Percentiles rank a stretch among this genome's conserved stretches.
Evolutionary conservation across 73 alveolate genomes (phyloP).

Genomic region (Symbiodinium pilosum): DNA sequence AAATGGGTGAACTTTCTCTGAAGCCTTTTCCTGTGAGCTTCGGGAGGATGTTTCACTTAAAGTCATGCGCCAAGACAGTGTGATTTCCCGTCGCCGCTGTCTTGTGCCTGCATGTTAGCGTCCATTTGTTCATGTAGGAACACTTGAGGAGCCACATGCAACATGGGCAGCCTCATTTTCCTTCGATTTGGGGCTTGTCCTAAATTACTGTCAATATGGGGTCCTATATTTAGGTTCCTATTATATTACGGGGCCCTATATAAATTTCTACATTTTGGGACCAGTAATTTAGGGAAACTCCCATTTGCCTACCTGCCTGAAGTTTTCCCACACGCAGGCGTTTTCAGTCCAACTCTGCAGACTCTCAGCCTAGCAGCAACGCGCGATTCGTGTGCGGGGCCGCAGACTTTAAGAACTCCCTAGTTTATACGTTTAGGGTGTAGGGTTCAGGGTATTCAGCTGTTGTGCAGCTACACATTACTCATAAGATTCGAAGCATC

Average conservation of each 20-base stretch:
- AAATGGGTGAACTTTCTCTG: constrained; percentile 57
- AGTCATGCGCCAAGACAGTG: background rate
- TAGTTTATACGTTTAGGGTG: too few relatives aligned
- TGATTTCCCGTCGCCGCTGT: background rate
- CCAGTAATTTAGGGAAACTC: too few relatives aligned
- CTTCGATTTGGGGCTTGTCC: too few relatives aligned
- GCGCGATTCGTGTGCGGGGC: too few relatives aligned
- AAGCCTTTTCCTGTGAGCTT: background rate
- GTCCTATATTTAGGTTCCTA: too few relatives aligned
- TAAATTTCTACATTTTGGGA: too few relatives aligned
- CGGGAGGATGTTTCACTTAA: background rate
- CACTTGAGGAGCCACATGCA: background rate
- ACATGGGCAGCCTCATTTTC: background rate
- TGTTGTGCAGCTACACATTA: too few relatives aligned
- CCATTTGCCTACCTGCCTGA: background rate
- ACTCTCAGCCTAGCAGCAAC: background rate
- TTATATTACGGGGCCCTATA: too few relatives aligned
- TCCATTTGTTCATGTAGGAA: background rate
- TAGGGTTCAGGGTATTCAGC: too few relatives aligned
- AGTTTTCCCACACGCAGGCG: background rate
- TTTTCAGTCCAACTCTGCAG: background rate
- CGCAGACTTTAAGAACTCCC: too few relatives aligned
- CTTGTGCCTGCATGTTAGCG: background rate
- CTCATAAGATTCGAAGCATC: too few relatives aligned
- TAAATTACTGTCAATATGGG: too few relatives aligned